Percentiles rank a stretch among this genome's conserved stretches.
These are phyloP conservation scores for Colletotrichum sojae DNA, from an alignment of 2,329 filamentous ascomycete species.

Conservation along the genomic window DNA sequence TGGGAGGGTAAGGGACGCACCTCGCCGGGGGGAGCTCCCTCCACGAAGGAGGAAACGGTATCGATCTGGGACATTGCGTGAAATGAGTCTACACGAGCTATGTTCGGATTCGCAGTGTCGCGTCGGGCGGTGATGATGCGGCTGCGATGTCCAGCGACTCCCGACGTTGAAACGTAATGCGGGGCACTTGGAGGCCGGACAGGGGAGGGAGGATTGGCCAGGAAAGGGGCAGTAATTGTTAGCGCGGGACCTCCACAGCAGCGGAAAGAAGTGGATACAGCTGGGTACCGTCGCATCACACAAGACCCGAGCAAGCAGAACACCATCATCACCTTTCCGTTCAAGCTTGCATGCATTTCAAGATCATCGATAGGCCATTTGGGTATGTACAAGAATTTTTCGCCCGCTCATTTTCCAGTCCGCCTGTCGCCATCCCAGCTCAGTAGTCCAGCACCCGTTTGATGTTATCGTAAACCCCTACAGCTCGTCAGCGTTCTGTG, in stretches of 20 bases:
- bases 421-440: constrained; percentile 18
- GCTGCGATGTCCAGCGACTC: constrained; percentile 18
- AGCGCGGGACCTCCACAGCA: constrained; percentile 24
- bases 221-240: constrained; percentile 38
- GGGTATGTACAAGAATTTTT: constrained; percentile 31
- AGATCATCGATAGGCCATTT: not conserved
- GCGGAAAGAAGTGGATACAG: not conserved
- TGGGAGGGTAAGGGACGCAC: constrained; percentile 64
- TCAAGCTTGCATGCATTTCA: not conserved
- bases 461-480: constrained; percentile 80
- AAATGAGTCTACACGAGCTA: constrained; percentile 45
- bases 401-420: not conserved
- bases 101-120: not conserved
- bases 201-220: constrained; percentile 28
- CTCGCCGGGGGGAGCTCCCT: constrained; percentile 96
- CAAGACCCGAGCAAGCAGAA: not conserved
- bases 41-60: constrained; percentile 87
- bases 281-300: constrained; percentile 16
- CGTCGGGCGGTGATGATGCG: constrained; percentile 24
- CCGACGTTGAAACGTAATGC: constrained; percentile 40
- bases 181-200: constrained; percentile 35
- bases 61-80: constrained; percentile 57
- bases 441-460: constrained; percentile 77
- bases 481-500: constrained; percentile 46
- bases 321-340: not conserved